Evolutionary conservation across 176 grass and related monocot species (phyloP).

Genomic region (Zoysia japonica): DNA sequence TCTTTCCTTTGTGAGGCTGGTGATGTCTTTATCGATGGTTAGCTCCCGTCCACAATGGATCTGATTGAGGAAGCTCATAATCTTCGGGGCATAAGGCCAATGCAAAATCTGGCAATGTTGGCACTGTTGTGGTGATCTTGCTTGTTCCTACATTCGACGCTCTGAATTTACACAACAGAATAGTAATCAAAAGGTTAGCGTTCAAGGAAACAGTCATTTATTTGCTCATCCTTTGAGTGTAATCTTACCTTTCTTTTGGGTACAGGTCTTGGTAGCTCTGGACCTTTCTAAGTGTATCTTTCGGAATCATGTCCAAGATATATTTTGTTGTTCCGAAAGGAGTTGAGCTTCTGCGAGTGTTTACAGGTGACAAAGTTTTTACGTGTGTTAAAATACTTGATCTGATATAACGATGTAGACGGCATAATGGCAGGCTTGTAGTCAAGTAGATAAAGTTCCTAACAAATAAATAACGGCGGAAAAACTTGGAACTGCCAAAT

Average conservation of each 20-base stretch:
- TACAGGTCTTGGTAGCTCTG: slow-evolving; percentile 91
- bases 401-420: not conserved
- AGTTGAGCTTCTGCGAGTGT: slow-evolving; percentile 62
- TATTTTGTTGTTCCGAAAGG: slow-evolving; percentile 86
- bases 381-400: not conserved
- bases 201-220: not conserved
- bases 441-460: not conserved
- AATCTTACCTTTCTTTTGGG: slow-evolving; percentile 78
- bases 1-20: slow-evolving; percentile 15
- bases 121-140: slow-evolving; percentile 68
- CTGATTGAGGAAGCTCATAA: slow-evolving; percentile 74
- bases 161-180: slow-evolving; percentile 34
- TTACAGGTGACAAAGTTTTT: slow-evolving; percentile 30
- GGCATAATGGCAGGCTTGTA: not conserved
- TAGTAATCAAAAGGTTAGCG: slow-evolving; percentile 14
- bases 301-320: slow-evolving; percentile 87
- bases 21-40: slow-evolving; percentile 28
- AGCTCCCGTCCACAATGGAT: slow-evolving; percentile 61
- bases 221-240: not conserved
- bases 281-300: slow-evolving; percentile 84
- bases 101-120: slow-evolving; percentile 83
- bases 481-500: slow-evolving; percentile 24
- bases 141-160: slow-evolving; percentile 1
- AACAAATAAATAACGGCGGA: not conserved
- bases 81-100: slow-evolving; percentile 85